Conservation (phyloP, 345 rosid species). For the Sapria himalayana region DNA sequence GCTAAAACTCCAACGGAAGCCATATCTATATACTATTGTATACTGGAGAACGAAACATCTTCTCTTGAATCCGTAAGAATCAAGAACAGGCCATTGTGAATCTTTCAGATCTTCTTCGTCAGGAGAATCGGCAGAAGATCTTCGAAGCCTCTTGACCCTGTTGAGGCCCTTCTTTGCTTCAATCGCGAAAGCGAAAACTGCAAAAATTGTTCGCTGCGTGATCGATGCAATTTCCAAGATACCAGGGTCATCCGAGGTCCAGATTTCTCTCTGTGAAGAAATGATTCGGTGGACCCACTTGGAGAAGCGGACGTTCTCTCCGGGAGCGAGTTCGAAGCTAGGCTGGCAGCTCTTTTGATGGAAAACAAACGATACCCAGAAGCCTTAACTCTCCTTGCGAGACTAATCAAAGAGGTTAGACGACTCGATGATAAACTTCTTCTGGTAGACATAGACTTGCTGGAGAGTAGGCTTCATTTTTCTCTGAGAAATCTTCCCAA, state of each 20-base stretch:
- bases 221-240: slow-evolving; percentile 92
- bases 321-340: slow-evolving; percentile 84
- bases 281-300: slow-evolving; percentile 85
- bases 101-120: slow-evolving; percentile 58
- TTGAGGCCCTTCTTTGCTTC: slow-evolving; percentile 70
- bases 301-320: slow-evolving; percentile 83
- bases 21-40: slow-evolving; percentile 39
- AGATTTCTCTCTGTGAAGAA: slow-evolving; percentile 80
- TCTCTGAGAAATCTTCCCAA: slow-evolving; percentile 80
- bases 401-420: slow-evolving; percentile 78
- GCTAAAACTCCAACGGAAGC: slow-evolving; percentile 46
- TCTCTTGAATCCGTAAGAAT: slow-evolving; percentile 58
- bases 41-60: slow-evolving; percentile 68
- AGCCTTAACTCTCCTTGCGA: slow-evolving; percentile 49
- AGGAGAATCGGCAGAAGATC: slow-evolving; percentile 77
- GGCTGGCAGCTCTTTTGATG: slow-evolving; percentile 85
- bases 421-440: slow-evolving; percentile 93
- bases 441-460: slow-evolving; percentile 74
- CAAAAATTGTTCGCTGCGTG: slow-evolving; percentile 65
- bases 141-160: slow-evolving; percentile 45
- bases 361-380: slow-evolving; percentile 69
- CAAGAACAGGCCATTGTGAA: slow-evolving; percentile 63
- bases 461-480: slow-evolving; percentile 90
- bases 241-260: slow-evolving; percentile 72
- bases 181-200: slow-evolving; percentile 93